phyloP scores from a whole-genome alignment of 805 yeast genomes.

The Huiozyma naganishii region DNA sequence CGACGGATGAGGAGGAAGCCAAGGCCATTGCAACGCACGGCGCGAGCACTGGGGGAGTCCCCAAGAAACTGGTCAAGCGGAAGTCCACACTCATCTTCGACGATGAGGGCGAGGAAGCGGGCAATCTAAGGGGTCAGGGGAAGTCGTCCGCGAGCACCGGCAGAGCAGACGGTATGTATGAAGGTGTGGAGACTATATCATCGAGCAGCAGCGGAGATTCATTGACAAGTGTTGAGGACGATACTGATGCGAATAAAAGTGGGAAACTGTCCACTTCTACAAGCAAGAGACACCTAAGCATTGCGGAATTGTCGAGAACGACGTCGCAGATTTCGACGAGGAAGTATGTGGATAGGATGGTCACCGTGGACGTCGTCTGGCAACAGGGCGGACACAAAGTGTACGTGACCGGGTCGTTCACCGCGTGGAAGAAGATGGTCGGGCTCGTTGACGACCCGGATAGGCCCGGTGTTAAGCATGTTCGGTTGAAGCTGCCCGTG shows the following conservation, averaged over 20 bases:
- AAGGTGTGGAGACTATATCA: too few species aligned
- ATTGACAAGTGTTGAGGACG: too few species aligned
- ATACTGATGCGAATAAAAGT: too few species aligned
- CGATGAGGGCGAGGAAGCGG: too few species aligned
- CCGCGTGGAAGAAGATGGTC: constrained; percentile 97
- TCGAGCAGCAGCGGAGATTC: too few species aligned
- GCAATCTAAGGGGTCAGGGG: too few species aligned
- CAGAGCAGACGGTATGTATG: too few species aligned
- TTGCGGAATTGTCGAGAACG: background rate
- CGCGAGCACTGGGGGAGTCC: too few species aligned
- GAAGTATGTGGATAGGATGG: constrained; percentile 23
- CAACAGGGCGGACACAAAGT: constrained; percentile 92
- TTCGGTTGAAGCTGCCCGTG: constrained; percentile 66
- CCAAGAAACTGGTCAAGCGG: too few species aligned
- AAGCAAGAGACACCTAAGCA: background rate
- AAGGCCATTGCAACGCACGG: too few species aligned
- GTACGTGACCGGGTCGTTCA: constrained; percentile 93
- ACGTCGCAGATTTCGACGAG: background rate
- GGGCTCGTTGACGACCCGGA: constrained; percentile 43
- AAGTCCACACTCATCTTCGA: too few species aligned
- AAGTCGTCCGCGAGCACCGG: too few species aligned
- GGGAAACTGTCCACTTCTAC: background rate
- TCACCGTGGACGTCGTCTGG: constrained; percentile 72
- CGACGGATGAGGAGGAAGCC: background rate
- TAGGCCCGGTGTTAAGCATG: constrained; percentile 35